A percentile compares a stretch with the other conserved stretches of the same genome.
These are phyloP conservation scores for Aureobasidium uvarum DNA, from an alignment of 2,329 filamentous ascomycete genomes.

Conservation along the genomic window DNA sequence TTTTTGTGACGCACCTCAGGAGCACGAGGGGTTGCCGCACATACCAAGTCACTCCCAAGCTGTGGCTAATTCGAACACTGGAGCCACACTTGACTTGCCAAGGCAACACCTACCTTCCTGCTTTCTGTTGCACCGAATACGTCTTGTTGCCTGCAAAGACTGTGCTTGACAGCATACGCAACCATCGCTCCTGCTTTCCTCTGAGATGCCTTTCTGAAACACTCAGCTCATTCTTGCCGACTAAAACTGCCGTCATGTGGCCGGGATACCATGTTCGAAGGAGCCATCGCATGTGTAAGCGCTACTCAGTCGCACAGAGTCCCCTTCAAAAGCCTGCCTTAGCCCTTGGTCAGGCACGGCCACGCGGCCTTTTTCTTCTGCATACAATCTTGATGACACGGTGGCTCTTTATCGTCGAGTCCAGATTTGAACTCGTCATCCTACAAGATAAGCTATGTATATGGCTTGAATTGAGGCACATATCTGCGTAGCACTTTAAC, in stretches of 20 bases:
- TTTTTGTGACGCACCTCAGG: constrained; percentile 14
- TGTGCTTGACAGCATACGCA: not conserved
- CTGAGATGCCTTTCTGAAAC: not conserved
- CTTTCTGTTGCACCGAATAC: not conserved
- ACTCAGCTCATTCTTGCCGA: not conserved
- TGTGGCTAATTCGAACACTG: not conserved
- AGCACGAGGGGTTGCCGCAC: constrained; percentile 10
- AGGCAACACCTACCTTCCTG: not conserved
- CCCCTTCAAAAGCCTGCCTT: not conserved
- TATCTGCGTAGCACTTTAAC: not conserved
- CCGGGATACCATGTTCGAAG: not conserved
- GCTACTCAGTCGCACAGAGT: constrained; percentile 4
- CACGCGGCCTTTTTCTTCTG: constrained; percentile 18
- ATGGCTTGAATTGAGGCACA: not conserved
- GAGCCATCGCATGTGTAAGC: not conserved
- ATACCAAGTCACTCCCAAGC: not conserved
- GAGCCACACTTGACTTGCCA: not conserved
- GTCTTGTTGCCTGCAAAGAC: not conserved
- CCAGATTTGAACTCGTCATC: constrained; percentile 20
- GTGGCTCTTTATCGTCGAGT: constrained; percentile 10
- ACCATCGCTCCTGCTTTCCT: not conserved
- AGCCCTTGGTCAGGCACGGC: constrained; percentile 1
- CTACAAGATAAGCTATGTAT: constrained; percentile 10
- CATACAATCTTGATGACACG: constrained; percentile 20
- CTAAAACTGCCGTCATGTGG: not conserved